phyloP scores from a whole-genome alignment of 345 rosid genomes.

The Barbarea vulgaris region DNA sequence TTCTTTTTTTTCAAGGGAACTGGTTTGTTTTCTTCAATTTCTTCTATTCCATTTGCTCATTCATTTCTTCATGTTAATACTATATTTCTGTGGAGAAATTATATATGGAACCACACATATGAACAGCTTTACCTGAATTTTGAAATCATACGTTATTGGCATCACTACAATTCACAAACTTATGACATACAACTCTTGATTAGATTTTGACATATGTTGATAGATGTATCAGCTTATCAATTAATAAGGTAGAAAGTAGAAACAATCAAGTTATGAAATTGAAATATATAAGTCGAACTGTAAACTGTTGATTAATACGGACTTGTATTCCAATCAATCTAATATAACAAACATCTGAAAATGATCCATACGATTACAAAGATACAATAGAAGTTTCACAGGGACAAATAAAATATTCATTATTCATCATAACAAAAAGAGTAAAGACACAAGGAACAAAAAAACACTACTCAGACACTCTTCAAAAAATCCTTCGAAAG shows the following conservation, averaged over 20 bases:
- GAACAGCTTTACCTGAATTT: not conserved
- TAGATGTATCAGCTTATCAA: not conserved
- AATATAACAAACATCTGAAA: constrained; percentile 17
- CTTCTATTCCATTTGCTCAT: not conserved
- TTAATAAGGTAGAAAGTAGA: not conserved
- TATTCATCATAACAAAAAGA: constrained; percentile 31
- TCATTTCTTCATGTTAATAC: not conserved
- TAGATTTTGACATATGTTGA: not conserved
- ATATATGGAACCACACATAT: not conserved
- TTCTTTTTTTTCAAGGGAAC: not conserved
- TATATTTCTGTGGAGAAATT: not conserved
- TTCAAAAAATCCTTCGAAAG: not conserved
- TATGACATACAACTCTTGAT: not conserved
- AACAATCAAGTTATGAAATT: not conserved
- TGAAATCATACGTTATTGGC: not conserved
- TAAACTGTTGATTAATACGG: not conserved
- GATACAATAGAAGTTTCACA: constrained; percentile 26
- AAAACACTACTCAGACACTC: constrained; percentile 25
- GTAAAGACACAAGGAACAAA: not conserved
- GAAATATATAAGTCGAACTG: not conserved
- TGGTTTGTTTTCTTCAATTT: not conserved
- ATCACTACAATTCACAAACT: not conserved
- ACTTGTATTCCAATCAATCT: constrained; percentile 1
- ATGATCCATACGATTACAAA: constrained; percentile 27
- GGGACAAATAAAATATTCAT: constrained; percentile 18